Evolutionary conservation across 768 basidiomycete genomes (phyloP).

Genomic region (Favolaschia claudopus): DNA sequence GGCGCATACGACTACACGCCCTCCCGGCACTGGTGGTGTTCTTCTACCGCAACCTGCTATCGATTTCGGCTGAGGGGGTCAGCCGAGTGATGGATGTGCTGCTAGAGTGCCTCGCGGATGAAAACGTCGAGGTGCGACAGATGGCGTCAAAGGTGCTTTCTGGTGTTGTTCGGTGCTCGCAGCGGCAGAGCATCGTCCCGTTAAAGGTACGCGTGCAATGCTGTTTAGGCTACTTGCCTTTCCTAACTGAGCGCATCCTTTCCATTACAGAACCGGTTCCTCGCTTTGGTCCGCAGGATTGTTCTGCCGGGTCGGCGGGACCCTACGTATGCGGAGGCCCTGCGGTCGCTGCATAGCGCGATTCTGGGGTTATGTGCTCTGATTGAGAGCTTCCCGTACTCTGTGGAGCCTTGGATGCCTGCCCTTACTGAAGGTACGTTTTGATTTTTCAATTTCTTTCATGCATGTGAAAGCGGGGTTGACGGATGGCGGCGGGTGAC

Average conservation of each 20-base stretch:
- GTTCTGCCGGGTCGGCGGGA: slow-evolving; percentile 75
- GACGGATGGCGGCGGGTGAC: slow-evolving; percentile 21
- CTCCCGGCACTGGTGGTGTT: slow-evolving; percentile 90
- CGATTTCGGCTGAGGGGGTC: slow-evolving; percentile 72
- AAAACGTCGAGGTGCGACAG: slow-evolving; percentile 92
- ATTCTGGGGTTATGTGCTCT: slow-evolving; percentile 91
- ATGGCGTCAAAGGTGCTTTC: slow-evolving; percentile 89
- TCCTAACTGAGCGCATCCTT: slow-evolving; percentile 1
- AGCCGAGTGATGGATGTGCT: slow-evolving; percentile 83
- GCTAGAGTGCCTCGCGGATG: slow-evolving; percentile 84
- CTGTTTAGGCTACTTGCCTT: slow-evolving; percentile 12
- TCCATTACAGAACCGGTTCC: slow-evolving; percentile 76
- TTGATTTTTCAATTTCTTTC: slow-evolving; percentile 13
- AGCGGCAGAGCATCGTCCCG: slow-evolving; percentile 83
- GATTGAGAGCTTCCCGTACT: slow-evolving; percentile 93
- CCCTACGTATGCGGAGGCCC: slow-evolving; percentile 72
- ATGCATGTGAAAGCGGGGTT: background rate
- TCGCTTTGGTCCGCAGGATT: slow-evolving; percentile 64
- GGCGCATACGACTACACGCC: slow-evolving; percentile 89
- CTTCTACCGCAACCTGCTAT: slow-evolving; percentile 88
- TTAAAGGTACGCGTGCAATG: slow-evolving; percentile 76
- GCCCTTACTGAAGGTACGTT: slow-evolving; percentile 76
- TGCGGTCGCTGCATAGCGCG: slow-evolving; percentile 84
- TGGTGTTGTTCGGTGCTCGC: slow-evolving; percentile 89
- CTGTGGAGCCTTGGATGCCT: slow-evolving; percentile 92